Evolutionary conservation across 306 rosid genomes (phyloP), one percentile per base, ranked within the genome.

Genomic region (Oxytropis ochrocephala): DNA sequence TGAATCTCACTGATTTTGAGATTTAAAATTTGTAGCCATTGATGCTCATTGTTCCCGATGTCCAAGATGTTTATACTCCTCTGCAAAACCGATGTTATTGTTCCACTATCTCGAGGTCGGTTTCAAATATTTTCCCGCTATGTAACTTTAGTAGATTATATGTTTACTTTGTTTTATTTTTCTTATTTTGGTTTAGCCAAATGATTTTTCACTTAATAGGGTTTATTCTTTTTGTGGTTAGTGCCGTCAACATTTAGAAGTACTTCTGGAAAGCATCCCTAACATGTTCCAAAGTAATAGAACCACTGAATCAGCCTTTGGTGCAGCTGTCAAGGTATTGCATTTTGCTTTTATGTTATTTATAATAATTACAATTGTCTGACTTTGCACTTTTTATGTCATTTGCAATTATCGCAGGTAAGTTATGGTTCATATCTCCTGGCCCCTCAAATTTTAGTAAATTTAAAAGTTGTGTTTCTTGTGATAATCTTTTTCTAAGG

Each of bases 21-120:
- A 67, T 83, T 55, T 51, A 68, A 58, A 24, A 21, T 80, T 73
- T 85, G 83, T 80, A 95, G 99, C 95, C 97, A 4, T 46, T 91
- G 86, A 95, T 95, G 99, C 99, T 95, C 60, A 91, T 95, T 63
- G 97, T 95, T 75, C 97, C 97, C 61, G 97, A 95, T 70, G 92
- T 91, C 72, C 97, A 84, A 88, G 99, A 95, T 77, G 96, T 95
- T 73, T 95, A 91, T 81, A 95, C 99, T 73, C 99, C 99, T 49
- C 74, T 95, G 81, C 83, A 91, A 82, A n/a, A 84, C 95, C 69
- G 99, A 91, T 67, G 91, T 95, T 66, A 75, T 91, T 75, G 99
- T 95, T 74, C 95, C 83, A 19, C 87, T 95, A 73, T 80, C 96
- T 11, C n/a, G 97, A 95, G 99, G 99, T 95, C 48, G 75, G 88